Base-by-base conservation (phyloP, 2,329 filamentous ascomycete species). In the Colletotrichum phormii region DNA sequence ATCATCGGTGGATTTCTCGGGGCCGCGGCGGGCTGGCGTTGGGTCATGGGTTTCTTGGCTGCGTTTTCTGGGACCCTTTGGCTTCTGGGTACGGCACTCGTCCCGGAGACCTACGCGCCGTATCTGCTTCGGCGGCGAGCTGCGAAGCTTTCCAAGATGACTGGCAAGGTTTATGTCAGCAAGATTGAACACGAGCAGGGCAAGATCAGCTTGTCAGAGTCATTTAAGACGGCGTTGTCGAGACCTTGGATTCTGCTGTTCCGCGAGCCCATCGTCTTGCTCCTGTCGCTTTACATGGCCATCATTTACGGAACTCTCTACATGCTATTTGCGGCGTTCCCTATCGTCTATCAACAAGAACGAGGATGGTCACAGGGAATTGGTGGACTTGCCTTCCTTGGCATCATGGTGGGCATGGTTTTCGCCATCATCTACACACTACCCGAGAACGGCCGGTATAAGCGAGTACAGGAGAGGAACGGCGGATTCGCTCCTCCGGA, bases 201-300 rank as follows among this genome's bases (percentile, higher is more conserved):
- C 8, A 67, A 61, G 22, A 68, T 58, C 5, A 73, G 70, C 0
- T 18, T 76, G 8, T 18, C 88, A 6, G 89, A 88, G 29, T 88
- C 89, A 82, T 75, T 90, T 3, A 75, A 64, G 57, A 66, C 12
- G 3, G 75, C 75, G 0, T 81, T 64, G 84, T 86, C 13, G 64
- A 86, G 92, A 2, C 92, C 93, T 0, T 92, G 92, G 90, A 84
- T 91, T 55, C 85, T 94, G 64, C 86, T 94, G 9, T 91, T 94
- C 84, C 83, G 84, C 60, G 92, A 94, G 78, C 92, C 92, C 1
- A 94, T 94, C 76, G 91, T 94, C 26, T 79, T 91, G 12, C 82
- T 93, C 4, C 83, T 91, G 2, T 89, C 88, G 31, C 83, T 93
- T 24, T 94, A 93, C 82, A 89, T 92, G 84, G 90, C 91, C 67